Conservation (phyloP, 768 basidiomycete genomes). For the Terana coerulea region DNA sequence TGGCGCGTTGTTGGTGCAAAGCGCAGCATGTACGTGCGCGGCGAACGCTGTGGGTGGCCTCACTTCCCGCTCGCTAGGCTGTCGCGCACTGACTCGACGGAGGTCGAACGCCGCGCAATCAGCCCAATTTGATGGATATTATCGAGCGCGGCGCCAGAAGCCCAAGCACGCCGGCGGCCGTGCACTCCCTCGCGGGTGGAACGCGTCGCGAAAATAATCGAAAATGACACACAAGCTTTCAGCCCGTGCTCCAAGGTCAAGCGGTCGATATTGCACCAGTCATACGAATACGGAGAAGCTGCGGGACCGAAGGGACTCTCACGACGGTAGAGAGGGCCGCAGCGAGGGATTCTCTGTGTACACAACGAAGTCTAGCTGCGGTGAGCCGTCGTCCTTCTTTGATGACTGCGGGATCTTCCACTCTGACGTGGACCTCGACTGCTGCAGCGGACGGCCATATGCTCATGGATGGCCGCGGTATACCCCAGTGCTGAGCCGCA, state of each 20-base stretch:
- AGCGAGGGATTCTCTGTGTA: not conserved
- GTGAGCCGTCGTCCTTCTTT: not conserved
- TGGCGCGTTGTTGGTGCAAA: not conserved
- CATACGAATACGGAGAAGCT: too few species aligned
- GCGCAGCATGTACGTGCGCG: not conserved
- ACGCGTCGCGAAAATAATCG: too few species aligned
- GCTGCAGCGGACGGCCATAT: too few species aligned
- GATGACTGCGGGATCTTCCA: not conserved
- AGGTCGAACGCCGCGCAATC: not conserved
- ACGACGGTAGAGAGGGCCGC: constrained; percentile 6
- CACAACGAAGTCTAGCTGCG: not conserved
- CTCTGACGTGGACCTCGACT: not conserved
- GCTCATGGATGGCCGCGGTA: too few species aligned
- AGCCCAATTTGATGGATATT: not conserved
- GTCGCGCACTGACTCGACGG: not conserved
- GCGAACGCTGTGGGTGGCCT: not conserved
- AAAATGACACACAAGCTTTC: too few species aligned
- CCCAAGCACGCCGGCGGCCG: too few species aligned
- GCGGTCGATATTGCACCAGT: too few species aligned
- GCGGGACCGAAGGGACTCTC: not conserved
- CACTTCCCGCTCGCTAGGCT: not conserved
- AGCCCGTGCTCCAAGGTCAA: too few species aligned
- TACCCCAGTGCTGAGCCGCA: too few species aligned
- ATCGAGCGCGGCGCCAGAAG: not conserved
- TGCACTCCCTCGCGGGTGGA: too few species aligned